A percentile compares a stretch with the other conserved stretches of the same genome.
Conservation (phyloP, 352 stramenopile species). For the Globisporangium cystogenes region DNA sequence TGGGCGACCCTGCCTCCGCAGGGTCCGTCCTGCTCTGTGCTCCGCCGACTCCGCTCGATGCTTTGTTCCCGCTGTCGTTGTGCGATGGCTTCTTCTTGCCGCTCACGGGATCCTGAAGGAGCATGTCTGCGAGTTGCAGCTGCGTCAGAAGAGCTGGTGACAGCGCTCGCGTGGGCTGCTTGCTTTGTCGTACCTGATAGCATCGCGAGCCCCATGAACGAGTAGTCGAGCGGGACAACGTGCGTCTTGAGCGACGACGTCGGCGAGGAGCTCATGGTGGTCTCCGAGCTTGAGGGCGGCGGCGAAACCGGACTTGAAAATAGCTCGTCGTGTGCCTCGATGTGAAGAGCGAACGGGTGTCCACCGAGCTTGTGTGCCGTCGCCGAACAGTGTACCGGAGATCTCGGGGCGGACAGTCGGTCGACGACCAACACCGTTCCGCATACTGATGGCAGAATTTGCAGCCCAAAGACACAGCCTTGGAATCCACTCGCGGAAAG, state of each 20-base stretch:
- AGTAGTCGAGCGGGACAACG: slow-evolving; percentile 48
- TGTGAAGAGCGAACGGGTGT: too few relatives aligned
- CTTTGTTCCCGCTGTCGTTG: slow-evolving; percentile 1
- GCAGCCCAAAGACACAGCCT: too few relatives aligned
- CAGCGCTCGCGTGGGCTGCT: background rate
- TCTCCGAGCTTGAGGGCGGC: too few relatives aligned
- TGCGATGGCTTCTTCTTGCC: slow-evolving; percentile 28
- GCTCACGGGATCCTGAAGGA: slow-evolving; percentile 45
- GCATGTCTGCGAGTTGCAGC: slow-evolving; percentile 30
- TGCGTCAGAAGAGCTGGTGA: background rate
- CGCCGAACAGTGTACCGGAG: too few relatives aligned
- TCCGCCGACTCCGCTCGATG: background rate
- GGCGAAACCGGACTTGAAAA: too few relatives aligned
- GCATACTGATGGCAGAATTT: too few relatives aligned
- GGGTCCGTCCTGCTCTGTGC: background rate
- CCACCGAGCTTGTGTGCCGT: too few relatives aligned
- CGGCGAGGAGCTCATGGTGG: background rate
- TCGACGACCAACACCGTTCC: too few relatives aligned
- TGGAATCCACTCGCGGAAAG: too few relatives aligned
- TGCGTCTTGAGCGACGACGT: slow-evolving; percentile 5
- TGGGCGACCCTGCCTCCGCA: background rate
- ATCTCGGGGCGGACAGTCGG: too few relatives aligned
- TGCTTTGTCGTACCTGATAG: slow-evolving; percentile 44
- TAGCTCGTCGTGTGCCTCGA: too few relatives aligned
- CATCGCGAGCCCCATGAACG: slow-evolving; percentile 54